phyloP scores from a whole-genome alignment of 805 yeast species.

The Myxozyma vanderwaltii region DNA sequence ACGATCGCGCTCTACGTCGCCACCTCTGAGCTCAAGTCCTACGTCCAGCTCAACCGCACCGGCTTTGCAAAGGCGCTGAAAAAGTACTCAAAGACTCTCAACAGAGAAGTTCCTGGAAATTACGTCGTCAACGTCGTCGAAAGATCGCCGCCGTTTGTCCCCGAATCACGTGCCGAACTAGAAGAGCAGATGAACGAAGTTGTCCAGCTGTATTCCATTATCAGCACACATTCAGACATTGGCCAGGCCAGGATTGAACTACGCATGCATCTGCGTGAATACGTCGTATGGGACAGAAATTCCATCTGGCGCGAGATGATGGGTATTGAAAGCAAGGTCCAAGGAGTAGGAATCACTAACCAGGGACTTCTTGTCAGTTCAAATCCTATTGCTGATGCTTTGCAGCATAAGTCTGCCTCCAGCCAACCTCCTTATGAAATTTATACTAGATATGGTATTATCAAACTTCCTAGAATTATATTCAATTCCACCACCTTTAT shows the following conservation, averaged over 20 bases:
- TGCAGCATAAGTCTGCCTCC: conserved; percentile 15
- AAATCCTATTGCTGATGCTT: conserved; percentile 29
- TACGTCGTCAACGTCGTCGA: conserved; percentile 53
- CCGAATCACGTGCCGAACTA: conserved; percentile 51
- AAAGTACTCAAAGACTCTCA: conserved; percentile 84
- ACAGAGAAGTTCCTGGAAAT: conserved; percentile 48
- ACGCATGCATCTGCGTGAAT: conserved; percentile 71
- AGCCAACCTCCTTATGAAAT: conserved; percentile 21
- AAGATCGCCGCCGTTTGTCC: conserved; percentile 58
- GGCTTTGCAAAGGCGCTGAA: conserved; percentile 90
- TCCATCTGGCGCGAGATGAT: conserved; percentile 98
- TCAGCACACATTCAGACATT: conserved; percentile 47
- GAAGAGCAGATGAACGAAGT: conserved; percentile 57
- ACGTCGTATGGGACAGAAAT: conserved; percentile 95
- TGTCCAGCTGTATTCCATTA: conserved; percentile 57
- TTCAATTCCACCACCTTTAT: conserved; percentile 48
- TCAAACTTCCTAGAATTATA: conserved; percentile 44
- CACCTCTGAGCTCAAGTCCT: conserved; percentile 80
- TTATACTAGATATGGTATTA: conserved; percentile 27
- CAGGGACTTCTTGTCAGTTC: conserved; percentile 25
- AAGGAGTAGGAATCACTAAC: conserved; percentile 55
- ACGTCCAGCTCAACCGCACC: conserved; percentile 77
- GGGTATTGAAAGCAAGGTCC: conserved; percentile 82
- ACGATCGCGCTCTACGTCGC: conserved; percentile 67
- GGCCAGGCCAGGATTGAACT: conserved; percentile 53